These are phyloP conservation scores for Betula pendula DNA, from an alignment of 306 rosid species.

Conservation along the genomic window DNA sequence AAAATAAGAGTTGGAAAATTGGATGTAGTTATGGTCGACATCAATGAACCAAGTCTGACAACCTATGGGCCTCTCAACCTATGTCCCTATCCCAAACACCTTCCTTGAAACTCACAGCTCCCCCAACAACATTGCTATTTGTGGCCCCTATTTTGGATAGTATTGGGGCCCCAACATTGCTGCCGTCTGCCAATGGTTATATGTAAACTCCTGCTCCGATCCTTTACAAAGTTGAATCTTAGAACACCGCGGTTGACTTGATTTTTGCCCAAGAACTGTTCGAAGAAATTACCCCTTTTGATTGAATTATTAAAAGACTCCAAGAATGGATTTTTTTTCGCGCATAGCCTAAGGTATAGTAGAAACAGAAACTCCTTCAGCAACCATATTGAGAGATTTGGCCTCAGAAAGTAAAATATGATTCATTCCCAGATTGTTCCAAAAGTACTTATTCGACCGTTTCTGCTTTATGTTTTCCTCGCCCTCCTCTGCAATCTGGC, in stretches of 20 bases:
- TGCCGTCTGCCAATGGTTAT: too few species aligned
- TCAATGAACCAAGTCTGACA: too few species aligned
- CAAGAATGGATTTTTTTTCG: not conserved
- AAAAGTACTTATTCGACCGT: constrained; percentile 15
- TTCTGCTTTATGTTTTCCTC: constrained; percentile 19
- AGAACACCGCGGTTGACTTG: not conserved
- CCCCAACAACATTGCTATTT: too few species aligned
- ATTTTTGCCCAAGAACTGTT: not conserved
- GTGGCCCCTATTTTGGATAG: too few species aligned
- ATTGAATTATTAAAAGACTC: not conserved
- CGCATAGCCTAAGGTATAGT: not conserved
- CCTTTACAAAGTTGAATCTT: not conserved
- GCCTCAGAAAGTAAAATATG: constrained; percentile 15
- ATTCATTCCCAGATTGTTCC: constrained; percentile 11
- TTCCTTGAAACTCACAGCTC: too few species aligned
- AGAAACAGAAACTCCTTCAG: not conserved
- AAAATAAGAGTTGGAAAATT: too few species aligned
- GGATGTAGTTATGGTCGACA: too few species aligned
- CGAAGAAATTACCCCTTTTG: constrained; percentile 4
- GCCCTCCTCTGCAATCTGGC: constrained; percentile 1
- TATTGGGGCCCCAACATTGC: too few species aligned
- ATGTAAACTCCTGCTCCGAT: too few species aligned
- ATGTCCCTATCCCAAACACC: too few species aligned
- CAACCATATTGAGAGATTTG: not conserved
- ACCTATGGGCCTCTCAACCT: too few species aligned